A percentile compares a stretch with the other conserved stretches of the same genome.
phyloP scores from a whole-genome alignment of 1,284 basidiomycete genomes.

The Laetiporus sulphureus region DNA sequence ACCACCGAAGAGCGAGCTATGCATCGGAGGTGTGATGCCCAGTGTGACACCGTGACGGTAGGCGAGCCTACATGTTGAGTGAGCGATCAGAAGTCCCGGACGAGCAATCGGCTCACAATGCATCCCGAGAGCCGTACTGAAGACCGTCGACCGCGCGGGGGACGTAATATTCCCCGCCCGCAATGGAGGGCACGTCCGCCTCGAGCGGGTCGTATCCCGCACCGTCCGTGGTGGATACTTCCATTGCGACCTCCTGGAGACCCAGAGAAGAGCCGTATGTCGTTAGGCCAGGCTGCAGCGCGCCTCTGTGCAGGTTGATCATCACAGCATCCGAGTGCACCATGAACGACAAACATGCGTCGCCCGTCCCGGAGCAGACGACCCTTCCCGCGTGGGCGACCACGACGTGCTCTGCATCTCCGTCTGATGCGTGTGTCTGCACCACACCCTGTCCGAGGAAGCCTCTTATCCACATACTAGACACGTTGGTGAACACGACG shows the following conservation, averaged over 20 bases:
- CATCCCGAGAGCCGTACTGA: slow-evolving; percentile 43
- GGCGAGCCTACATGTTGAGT: slow-evolving; percentile 36
- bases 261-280: slow-evolving; percentile 56
- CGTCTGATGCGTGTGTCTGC: not conserved
- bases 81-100: not conserved
- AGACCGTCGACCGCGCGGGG: slow-evolving; percentile 46
- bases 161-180: slow-evolving; percentile 28
- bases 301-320: slow-evolving; percentile 35
- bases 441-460: slow-evolving; percentile 11
- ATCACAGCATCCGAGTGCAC: slow-evolving; percentile 26
- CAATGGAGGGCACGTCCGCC: slow-evolving; percentile 23
- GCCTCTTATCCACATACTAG: slow-evolving; percentile 32
- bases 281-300: slow-evolving; percentile 46
- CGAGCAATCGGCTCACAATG: slow-evolving; percentile 33
- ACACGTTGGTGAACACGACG: slow-evolving; percentile 56
- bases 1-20: slow-evolving; percentile 55
- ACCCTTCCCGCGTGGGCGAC: slow-evolving; percentile 30
- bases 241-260: slow-evolving; percentile 52
- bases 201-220: slow-evolving; percentile 27
- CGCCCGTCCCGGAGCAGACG: slow-evolving; percentile 11
- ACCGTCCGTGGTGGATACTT: slow-evolving; percentile 66
- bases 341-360: slow-evolving; percentile 14
- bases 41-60: slow-evolving; percentile 56
- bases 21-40: slow-evolving; percentile 54
- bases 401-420: slow-evolving; percentile 9